Evolutionary conservation across 2,329 filamentous ascomycete species (phyloP).

Genomic region (Nannizziopsis barbatae): DNA sequence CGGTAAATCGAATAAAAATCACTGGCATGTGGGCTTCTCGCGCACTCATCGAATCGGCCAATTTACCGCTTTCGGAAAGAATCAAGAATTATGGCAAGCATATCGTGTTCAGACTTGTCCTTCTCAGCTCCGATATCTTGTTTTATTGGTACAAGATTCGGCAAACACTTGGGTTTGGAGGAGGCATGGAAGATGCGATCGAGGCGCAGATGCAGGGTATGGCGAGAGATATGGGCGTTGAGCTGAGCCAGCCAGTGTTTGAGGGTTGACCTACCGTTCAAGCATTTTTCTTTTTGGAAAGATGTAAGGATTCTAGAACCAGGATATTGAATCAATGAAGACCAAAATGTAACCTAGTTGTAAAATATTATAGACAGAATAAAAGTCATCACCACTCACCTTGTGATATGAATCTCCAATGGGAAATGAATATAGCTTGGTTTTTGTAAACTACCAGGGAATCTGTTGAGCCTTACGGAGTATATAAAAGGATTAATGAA

Average conservation of each 20-base stretch:
- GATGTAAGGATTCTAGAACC: too few species aligned
- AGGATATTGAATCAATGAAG: too few species aligned
- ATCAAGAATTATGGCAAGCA: constrained; percentile 63
- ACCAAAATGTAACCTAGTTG: background rate
- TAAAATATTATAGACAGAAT: background rate
- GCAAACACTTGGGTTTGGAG: constrained; percentile 64
- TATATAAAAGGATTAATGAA: too few species aligned
- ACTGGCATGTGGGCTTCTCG: constrained; percentile 82
- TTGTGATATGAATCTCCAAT: too few species aligned
- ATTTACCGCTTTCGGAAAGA: constrained; percentile 52
- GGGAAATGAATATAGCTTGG: too few species aligned
- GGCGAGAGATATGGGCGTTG: constrained; percentile 83
- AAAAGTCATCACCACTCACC: too few species aligned
- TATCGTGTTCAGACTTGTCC: constrained; percentile 65
- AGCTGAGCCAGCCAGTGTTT: constrained; percentile 79
- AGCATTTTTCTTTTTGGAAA: background rate
- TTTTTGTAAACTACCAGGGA: too few species aligned
- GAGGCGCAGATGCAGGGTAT: constrained; percentile 77
- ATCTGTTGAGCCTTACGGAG: too few species aligned
- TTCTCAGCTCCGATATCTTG: constrained; percentile 64
- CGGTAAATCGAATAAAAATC: constrained; percentile 85
- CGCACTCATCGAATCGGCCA: constrained; percentile 64
- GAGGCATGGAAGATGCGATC: constrained; percentile 89
- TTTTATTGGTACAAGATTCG: constrained; percentile 72
- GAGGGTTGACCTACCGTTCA: constrained; percentile 46